phyloP scores from a whole-genome alignment of 495 filamentous ascomycete genomes.

The Lophiostoma macrostomum region DNA sequence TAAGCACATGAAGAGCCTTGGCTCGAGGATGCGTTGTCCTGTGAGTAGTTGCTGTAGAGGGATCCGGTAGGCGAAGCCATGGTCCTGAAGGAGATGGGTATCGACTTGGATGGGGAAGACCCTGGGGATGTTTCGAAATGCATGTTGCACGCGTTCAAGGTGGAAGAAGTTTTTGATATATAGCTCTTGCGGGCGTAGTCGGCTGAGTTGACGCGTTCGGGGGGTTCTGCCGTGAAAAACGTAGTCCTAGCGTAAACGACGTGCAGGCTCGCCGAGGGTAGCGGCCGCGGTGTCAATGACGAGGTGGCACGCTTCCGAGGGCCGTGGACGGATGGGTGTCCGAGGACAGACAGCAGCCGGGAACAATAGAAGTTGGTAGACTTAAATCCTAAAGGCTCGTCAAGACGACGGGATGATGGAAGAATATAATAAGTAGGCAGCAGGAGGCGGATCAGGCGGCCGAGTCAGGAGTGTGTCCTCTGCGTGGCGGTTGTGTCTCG shows the following conservation, averaged over 20 bases:
- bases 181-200: constrained; percentile 6
- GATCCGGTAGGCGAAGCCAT: constrained; percentile 26
- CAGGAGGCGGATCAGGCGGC: constrained; percentile 18
- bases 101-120: constrained; percentile 33
- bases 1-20: constrained; percentile 33
- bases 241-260: constrained; percentile 1
- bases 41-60: constrained; percentile 27
- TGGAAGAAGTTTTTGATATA: background rate
- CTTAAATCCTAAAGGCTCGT: background rate
- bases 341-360: background rate
- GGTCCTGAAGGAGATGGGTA: constrained; percentile 29
- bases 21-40: constrained; percentile 16
- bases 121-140: constrained; percentile 34
- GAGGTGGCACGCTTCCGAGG: constrained; percentile 10
- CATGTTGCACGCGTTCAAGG: constrained; percentile 15
- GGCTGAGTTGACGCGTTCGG: constrained; percentile 7
- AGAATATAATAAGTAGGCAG: constrained; percentile 3
- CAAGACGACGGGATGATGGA: background rate
- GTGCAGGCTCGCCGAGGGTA: background rate
- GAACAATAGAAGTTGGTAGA: constrained; percentile 10
- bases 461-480: constrained; percentile 21
- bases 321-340: background rate
- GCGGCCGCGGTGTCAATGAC: constrained; percentile 5
- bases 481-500: constrained; percentile 18
- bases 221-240: constrained; percentile 2